Conservation (phyloP, 148 eudicot genomes). For the Silene latifolia region DNA sequence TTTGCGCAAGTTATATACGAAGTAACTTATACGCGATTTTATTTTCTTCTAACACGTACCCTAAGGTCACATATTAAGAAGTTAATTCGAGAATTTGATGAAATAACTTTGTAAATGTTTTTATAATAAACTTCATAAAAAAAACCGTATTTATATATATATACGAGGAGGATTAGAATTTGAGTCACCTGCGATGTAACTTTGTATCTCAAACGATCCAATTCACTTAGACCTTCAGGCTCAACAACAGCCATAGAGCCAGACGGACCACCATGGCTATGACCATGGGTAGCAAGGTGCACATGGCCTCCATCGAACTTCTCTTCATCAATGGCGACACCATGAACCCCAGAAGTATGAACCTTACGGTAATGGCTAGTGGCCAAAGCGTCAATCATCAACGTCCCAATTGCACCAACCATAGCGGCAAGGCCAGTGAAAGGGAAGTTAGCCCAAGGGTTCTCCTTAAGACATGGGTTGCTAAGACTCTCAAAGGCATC, state of each 20-base stretch:
- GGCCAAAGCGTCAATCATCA: slow-evolving; percentile 45
- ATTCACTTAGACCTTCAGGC: slow-evolving; percentile 9
- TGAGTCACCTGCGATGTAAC: slow-evolving; percentile 20
- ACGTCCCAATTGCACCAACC: slow-evolving; percentile 33
- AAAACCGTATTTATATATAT: too few species aligned
- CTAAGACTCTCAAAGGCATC: slow-evolving; percentile 34
- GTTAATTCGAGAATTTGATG: too few species aligned
- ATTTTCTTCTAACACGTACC: too few species aligned
- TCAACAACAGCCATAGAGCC: not conserved
- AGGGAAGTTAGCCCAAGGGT: slow-evolving; percentile 34
- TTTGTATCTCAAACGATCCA: slow-evolving; percentile 24
- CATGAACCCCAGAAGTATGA: slow-evolving; percentile 4
- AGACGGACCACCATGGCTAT: slow-evolving; percentile 18
- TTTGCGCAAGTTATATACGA: too few species aligned
- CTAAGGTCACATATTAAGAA: too few species aligned
- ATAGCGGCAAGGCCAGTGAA: slow-evolving; percentile 26
- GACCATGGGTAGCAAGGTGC: slow-evolving; percentile 21
- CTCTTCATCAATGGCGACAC: not conserved
- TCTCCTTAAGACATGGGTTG: slow-evolving; percentile 25
- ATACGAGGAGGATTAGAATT: too few species aligned
- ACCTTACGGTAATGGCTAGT: slow-evolving; percentile 22
- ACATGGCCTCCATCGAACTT: slow-evolving; percentile 8
- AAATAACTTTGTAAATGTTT: too few species aligned
- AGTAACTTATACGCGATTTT: too few species aligned
- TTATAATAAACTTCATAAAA: too few species aligned